A percentile compares a stretch with the other conserved stretches of the same genome.
Conservation (phyloP, 257 asterid genomes). For the Solanum ahanhuiri region DNA sequence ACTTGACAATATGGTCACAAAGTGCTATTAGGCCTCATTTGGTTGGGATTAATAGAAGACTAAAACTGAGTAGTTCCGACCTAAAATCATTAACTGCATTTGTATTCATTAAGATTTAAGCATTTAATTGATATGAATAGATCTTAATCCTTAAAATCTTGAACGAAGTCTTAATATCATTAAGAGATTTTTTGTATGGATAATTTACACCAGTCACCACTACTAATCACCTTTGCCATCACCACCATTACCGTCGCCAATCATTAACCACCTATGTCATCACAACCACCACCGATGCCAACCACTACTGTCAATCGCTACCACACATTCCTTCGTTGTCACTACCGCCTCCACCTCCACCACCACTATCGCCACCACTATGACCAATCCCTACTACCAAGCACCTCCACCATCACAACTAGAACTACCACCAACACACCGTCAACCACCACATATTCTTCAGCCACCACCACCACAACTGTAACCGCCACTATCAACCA, state of each 20-base stretch:
- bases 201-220: neutral
- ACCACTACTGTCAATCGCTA: neutral
- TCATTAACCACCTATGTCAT: neutral
- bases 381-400: neutral
- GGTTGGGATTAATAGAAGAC: neutral
- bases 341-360: neutral
- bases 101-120: neutral
- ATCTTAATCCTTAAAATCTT: neutral
- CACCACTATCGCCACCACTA: neutral
- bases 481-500: neutral
- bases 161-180: neutral
- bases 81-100: neutral
- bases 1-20: neutral
- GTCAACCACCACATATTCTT: neutral
- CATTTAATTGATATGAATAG: neutral
- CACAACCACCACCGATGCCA: neutral
- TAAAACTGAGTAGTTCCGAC: neutral
- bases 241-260: neutral
- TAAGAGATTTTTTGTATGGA: neutral
- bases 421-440: neutral
- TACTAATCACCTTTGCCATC: neutral
- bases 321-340: neutral
- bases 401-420: neutral
- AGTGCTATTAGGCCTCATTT: neutral
- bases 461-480: neutral